Evolutionary conservation across 306 rosid genomes (phyloP), one percentile per base, ranked within the genome.

Genomic region (apple (Malus domestica)): DNA sequence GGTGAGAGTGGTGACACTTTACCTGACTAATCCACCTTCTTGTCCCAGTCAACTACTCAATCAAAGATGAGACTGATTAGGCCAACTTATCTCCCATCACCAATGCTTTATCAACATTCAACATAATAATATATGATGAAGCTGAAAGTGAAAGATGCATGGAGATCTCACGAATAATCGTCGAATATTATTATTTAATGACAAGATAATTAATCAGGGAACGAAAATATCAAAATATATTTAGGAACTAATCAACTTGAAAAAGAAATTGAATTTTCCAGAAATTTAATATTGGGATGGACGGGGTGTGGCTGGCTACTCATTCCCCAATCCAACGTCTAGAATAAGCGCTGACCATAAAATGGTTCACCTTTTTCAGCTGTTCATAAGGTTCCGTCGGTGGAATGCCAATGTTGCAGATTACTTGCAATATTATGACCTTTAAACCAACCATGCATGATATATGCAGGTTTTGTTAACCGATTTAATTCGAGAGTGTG

Each of bases 1-100:
- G 71, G 71, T 76, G 23, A 23, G 69, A 85, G 78, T 63, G 44
- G 44, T 58, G 80, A 81, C 65, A 67, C 59, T 83, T 85, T 35
- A 29, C 69, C 78, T 80, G 59, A 13, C 52, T 42, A 73, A 81
- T 67, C 79, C 73, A 77, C 63, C 59, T 63, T 69, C 30, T 20
- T 33, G 68, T 75, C 67, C 57, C 64, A 16, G 22, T 54, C 38
- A 74, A 70, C 27, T 70, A 73, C 59, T 70, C 68, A 32, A 62
- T 44, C 35, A 57, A 25, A 19, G 30, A 61, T 73, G 19, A 59
- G 33, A 74, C 74, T 27, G n/a, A 67, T 60, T 4, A 16, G 44
- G 22, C 10, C 19, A 13, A 19, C 46, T 71, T 16, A 66, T 59
- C 76, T 32, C 33, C 29, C 44, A 40, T 40, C 44, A 8, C 44